phyloP scores from a whole-genome alignment of 495 filamentous ascomycete species.

The Penicillium alfredii region DNA sequence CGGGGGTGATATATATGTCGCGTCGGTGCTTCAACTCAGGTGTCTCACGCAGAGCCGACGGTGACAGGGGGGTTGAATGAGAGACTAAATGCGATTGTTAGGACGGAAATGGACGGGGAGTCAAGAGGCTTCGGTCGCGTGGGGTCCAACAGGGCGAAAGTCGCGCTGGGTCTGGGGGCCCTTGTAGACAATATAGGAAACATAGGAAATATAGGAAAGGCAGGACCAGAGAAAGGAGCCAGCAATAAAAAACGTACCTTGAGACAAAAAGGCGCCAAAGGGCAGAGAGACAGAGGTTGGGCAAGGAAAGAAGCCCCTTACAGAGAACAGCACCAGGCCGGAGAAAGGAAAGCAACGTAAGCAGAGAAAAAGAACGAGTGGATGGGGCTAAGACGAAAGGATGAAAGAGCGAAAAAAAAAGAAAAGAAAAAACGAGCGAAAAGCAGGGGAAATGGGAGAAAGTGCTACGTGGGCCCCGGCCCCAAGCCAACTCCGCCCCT shows the following conservation, averaged over 20 bases:
- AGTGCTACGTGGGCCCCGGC: slow-evolving; percentile 4
- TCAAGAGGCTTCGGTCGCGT: slow-evolving; percentile 9
- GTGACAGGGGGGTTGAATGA: background rate
- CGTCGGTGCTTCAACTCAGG: too few relatives aligned
- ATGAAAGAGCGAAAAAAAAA: too few relatives aligned
- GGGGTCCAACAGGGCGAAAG: slow-evolving; percentile 5
- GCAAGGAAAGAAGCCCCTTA: slow-evolving; percentile 22
- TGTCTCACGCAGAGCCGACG: too few relatives aligned
- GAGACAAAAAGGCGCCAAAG: slow-evolving; percentile 6
- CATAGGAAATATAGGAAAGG: slow-evolving; percentile 1
- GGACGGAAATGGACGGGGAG: too few relatives aligned
- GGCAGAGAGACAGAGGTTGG: slow-evolving; percentile 14
- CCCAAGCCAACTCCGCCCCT: slow-evolving; percentile 3
- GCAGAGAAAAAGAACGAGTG: slow-evolving; percentile 7
- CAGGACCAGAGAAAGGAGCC: slow-evolving; percentile 3
- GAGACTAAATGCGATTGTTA: too few relatives aligned
- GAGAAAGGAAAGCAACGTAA: slow-evolving; percentile 12
- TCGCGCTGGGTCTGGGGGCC: too few relatives aligned
- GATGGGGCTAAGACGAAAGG: slow-evolving; percentile 9
- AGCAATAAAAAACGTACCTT: slow-evolving; percentile 11
- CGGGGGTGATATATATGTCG: too few relatives aligned
- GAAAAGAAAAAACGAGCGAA: slow-evolving; percentile 23
- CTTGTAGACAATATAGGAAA: too few relatives aligned
- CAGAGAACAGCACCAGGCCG: slow-evolving; percentile 38
- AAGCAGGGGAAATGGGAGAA: slow-evolving; percentile 9